A percentile compares a stretch with the other conserved stretches of the same genome.
Conservation (phyloP, 2,329 filamentous ascomycete species). For the Plectosphaerella cucumerina region DNA sequence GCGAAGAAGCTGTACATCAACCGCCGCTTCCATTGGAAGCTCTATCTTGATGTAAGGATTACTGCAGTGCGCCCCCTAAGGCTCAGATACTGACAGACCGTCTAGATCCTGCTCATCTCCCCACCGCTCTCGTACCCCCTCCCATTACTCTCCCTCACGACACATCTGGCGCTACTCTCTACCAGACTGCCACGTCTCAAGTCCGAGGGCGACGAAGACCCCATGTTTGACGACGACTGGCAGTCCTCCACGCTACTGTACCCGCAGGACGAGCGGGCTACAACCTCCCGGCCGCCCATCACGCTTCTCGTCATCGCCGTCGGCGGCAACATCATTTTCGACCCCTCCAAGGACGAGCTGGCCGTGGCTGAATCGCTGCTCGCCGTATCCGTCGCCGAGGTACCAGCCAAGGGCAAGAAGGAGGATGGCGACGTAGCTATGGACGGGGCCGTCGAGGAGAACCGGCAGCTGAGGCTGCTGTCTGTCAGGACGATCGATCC, state of each 20-base stretch:
- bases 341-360: slow-evolving; percentile 86
- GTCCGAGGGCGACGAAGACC: slow-evolving; percentile 91
- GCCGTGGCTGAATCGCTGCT: slow-evolving; percentile 87
- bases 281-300: slow-evolving; percentile 64
- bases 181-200: slow-evolving; percentile 80
- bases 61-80: slow-evolving; percentile 2
- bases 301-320: slow-evolving; percentile 88
- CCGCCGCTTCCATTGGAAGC: slow-evolving; percentile 87
- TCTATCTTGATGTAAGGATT: slow-evolving; percentile 82
- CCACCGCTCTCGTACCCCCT: slow-evolving; percentile 89
- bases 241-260: slow-evolving; percentile 77
- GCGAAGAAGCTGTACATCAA: slow-evolving; percentile 80
- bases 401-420: slow-evolving; percentile 11
- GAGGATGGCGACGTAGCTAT: slow-evolving; percentile 16
- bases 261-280: slow-evolving; percentile 38
- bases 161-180: slow-evolving; percentile 85
- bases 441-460: slow-evolving; percentile 34
- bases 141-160: slow-evolving; percentile 86
- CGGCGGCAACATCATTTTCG: slow-evolving; percentile 86
- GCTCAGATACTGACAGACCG: not conserved
- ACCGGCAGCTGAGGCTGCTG: slow-evolving; percentile 54
- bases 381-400: slow-evolving; percentile 72
- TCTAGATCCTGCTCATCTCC: slow-evolving; percentile 85
- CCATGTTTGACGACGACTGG: slow-evolving; percentile 98
- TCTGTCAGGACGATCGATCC: slow-evolving; percentile 72